Evolutionary conservation across 179 eudicot genomes (phyloP), one percentile per base, ranked within the genome.

Genomic region (Spergularia azorica): DNA sequence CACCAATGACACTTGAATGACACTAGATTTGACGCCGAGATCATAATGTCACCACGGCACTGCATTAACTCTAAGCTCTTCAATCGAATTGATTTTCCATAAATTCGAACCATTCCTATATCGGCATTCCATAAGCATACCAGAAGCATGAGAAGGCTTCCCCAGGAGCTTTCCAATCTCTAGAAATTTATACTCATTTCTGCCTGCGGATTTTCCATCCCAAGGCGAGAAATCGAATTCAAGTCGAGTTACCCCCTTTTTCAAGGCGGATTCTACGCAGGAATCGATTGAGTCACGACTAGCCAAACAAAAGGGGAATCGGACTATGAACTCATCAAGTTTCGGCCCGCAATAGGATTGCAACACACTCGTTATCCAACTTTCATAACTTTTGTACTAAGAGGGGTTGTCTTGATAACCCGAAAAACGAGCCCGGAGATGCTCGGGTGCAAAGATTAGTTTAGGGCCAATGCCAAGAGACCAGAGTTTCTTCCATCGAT

Each of bases 241-340:
- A 68, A 68, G 57, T 50, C 72, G 72, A 51, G 57, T 50, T 2
- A 68, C 32, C 72, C 72, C 72, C 38, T n/a, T 68, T 68, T 51
- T 68, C 2, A 68, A 68, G 58, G 38, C 58, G 50, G 15, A 48
- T 48, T 68, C 72, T 68, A 68, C 26, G 38, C 72, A 68, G 20
- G 7, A 48, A 48, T 68, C 59, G 50, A 68, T 68, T 6, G 32
- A 18, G 36, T 20, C 38, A 50, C 16, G 0, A 51, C 16, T 17
- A 10, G 38, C 18, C 4, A 4, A 50, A 68, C 12, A n/a, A 46
- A 17, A 48, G 17, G 55, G 57, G 57, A 48, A 68, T 50, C 72
- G 72, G 18, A 68, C 57, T 0, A 39, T n/a, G 5, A 68, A 36
- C 72, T 68, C 72, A 18, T 50, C 58, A 50, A 68, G 72, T 68